Evolutionary conservation across 495 filamentous ascomycete species (phyloP), one percentile per base, ranked within the genome.

Genomic region (Achaetomiella virescens): DNA sequence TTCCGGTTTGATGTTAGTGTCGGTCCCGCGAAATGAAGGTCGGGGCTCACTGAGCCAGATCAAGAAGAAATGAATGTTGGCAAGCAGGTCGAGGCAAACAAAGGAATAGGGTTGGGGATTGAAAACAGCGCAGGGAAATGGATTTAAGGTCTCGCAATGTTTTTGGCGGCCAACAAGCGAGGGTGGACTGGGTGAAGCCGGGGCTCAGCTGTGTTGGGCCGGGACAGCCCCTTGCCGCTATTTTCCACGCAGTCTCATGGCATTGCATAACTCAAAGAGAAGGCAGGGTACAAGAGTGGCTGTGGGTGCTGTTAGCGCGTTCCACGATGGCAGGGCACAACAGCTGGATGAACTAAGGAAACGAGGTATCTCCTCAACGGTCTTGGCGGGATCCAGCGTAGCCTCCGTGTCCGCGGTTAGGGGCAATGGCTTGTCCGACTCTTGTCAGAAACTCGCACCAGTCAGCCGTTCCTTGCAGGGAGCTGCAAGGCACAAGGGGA

Each of bases 11-110:
- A 21, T 53, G 12, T 53, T 2, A 20, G 15, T 35, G 36, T 46
- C 27, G 38, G 25, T 36, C 14, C 25, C 35, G 42, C n/a, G 20
- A 45, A 66, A 62, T 38, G 59, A 64, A 60, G 54, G 61, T 57
- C 9, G 27, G 57, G 43, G 58, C 58, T 57, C 63, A 48, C 64
- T 64, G 70, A 72, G 72, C 71, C 63, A 64, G 68, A 62, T 70
- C 63, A 49, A 65, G 59, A 67, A 75, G 67, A 52, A 73, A 71
- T 66, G 72, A 56, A 64, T 48, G 60, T 54, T 57, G 53, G 60
- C 49, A 47, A 47, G 63, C 63, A 41, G 61, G 58, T 46, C 49
- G 43, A 50, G 36, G 22, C 47, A 56, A 36, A 57, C 51, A 38
- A 51, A 41, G 36, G 61, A 60, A 50, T 58, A 58, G 58, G 49